Evolutionary conservation across 805 yeast genomes (phyloP).

Genomic region (Sugiyamaella valdiviana): DNA sequence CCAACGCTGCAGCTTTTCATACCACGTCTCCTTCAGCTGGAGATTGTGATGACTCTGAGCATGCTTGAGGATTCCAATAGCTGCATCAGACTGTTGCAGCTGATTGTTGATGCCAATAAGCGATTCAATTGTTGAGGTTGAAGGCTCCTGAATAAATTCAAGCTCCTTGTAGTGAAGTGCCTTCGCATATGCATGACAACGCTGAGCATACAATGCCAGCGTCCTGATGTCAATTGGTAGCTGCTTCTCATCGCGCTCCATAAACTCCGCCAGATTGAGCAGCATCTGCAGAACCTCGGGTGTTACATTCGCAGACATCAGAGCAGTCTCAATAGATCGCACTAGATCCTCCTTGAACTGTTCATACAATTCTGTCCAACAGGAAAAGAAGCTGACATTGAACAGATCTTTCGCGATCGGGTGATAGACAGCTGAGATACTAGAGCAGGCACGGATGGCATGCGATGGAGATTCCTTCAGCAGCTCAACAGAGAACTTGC

Average conservation of each 20-base stretch:
- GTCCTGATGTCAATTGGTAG: constrained; percentile 87
- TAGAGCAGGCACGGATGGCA: constrained; percentile 87
- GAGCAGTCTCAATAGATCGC: constrained; percentile 75
- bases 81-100: constrained; percentile 94
- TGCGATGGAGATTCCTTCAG: constrained; percentile 91
- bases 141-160: constrained; percentile 89
- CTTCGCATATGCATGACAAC: constrained; percentile 96
- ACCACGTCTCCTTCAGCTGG: constrained; percentile 95
- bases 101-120: constrained; percentile 89
- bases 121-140: constrained; percentile 86
- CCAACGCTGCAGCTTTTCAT: constrained; percentile 94
- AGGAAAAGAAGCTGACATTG: constrained; percentile 90
- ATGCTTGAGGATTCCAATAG: constrained; percentile 82
- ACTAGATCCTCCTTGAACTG: constrained; percentile 87
- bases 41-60: constrained; percentile 61
- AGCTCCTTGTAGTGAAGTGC: constrained; percentile 93
- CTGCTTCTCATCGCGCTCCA: constrained; percentile 96
- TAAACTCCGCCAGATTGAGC: constrained; percentile 84
- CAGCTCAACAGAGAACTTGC: constrained; percentile 76
- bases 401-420: constrained; percentile 87
- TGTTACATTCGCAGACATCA: constrained; percentile 85
- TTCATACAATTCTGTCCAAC: constrained; percentile 89
- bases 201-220: constrained; percentile 84
- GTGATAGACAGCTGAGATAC: constrained; percentile 76
- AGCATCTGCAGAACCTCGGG: constrained; percentile 92